Base-by-base conservation (phyloP, 495 filamentous ascomycete species). In the Usnea hakonensis region DNA sequence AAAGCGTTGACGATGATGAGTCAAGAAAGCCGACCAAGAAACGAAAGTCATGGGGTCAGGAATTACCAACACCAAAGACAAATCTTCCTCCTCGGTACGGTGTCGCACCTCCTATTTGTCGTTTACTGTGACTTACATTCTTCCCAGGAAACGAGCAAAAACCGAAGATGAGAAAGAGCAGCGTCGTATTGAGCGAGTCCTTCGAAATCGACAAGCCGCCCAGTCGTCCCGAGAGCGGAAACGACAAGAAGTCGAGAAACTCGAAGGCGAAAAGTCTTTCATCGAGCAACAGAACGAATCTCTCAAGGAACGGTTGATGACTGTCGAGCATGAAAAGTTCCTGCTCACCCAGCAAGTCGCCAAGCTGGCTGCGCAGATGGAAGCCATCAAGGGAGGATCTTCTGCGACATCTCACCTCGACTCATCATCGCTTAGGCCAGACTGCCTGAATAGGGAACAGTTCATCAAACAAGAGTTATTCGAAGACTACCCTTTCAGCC, bases 161-260 rank as follows among this genome's bases (percentile, higher is more conserved):
- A 98, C 94, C 33, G 91, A 95, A 60, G 94, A 96, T 72, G 94
- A 98, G 75, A 98, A 98, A 76, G 94, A 97, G 76, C 94, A 98
- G 75, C 88, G 94, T 53, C 89, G 94, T 57, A 93, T 97, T 67
- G 94, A 98, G 78, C 90, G 94, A 58, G 93, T 98, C 46, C 88
- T 97, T 65, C 86, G 94, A 41, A 98, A 98, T 75, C 90, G 94
- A 64, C 88, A 90, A 57, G 94, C 94, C 43, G 94, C 94, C 46
- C 94, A 97, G 78, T 95, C 92, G 57, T 97, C 93, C 17, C 83
- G 94, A 38, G 94, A 97, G 76, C 88, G 94, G 59, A 98, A 98
- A 81, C 85, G 93, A 61, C 82, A 89, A 65, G 95, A 98, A 76
- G 89, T 95, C 63, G 94, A 98, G 76, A 86, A 85, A 63, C 81